Evolutionary conservation across 1,139 yeast species (phyloP).

Genomic region (Suhomyces taliae): DNA sequence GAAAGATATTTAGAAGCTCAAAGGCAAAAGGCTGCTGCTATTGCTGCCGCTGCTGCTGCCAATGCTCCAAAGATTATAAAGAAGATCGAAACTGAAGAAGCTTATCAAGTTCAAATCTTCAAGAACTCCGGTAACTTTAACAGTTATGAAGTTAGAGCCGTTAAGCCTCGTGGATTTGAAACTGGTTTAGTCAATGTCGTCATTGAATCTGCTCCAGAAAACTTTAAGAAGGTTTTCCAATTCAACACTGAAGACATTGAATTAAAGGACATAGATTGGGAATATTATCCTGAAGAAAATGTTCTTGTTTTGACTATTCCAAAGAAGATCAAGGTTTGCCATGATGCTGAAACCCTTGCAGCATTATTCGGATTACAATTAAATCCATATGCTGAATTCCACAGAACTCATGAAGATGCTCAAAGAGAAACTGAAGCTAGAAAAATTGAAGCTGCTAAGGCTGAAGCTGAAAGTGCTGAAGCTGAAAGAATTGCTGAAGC

Average conservation of each 20-base stretch:
- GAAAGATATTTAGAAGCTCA: slow-evolving; percentile 15
- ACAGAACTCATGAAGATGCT: background rate
- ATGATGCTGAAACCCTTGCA: slow-evolving; percentile 14
- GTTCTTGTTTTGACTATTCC: slow-evolving; percentile 45
- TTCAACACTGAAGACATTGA: slow-evolving; percentile 37
- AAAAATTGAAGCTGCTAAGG: background rate
- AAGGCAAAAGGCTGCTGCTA: slow-evolving; percentile 4
- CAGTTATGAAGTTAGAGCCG: slow-evolving; percentile 40
- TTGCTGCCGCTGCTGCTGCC: slow-evolving; percentile 5
- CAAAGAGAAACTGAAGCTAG: background rate
- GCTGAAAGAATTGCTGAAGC: background rate
- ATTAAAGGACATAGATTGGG: slow-evolving; percentile 37
- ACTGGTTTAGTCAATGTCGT: slow-evolving; percentile 28
- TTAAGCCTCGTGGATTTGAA: slow-evolving; percentile 22
- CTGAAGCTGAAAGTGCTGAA: slow-evolving; percentile 1
- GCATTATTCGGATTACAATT: slow-evolving; percentile 10
- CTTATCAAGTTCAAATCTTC: slow-evolving; percentile 40
- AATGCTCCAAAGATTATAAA: slow-evolving; percentile 32
- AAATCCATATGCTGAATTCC: background rate
- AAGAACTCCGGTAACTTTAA: slow-evolving; percentile 38
- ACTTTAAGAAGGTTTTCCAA: slow-evolving; percentile 35
- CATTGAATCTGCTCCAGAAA: slow-evolving; percentile 32
- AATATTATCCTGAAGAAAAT: slow-evolving; percentile 31
- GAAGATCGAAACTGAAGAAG: slow-evolving; percentile 39
- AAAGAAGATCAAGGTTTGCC: slow-evolving; percentile 24